Evolutionary conservation across 768 basidiomycete species (phyloP).

Genomic region (Cubamyces lactineus): DNA sequence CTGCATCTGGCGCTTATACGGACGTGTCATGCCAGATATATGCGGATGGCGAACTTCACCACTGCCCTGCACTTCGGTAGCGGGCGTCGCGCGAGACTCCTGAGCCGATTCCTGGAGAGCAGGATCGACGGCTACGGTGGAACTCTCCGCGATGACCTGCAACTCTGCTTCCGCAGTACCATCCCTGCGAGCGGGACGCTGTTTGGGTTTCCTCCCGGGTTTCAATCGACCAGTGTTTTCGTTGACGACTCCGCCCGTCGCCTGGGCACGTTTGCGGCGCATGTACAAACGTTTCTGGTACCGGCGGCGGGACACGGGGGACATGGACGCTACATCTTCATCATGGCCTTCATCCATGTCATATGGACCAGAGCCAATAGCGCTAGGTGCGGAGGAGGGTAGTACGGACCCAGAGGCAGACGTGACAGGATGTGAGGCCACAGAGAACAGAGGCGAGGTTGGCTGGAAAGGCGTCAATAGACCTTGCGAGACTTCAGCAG

Average conservation of each 20-base stretch:
- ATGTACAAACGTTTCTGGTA: slow-evolving; percentile 68
- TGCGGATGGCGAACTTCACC: slow-evolving; percentile 24
- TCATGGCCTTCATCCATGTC: slow-evolving; percentile 18
- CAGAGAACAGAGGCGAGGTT: background rate
- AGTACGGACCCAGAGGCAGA: background rate
- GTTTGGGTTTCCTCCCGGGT: slow-evolving; percentile 42
- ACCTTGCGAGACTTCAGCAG: background rate
- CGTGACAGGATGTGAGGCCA: background rate
- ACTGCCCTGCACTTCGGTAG: background rate
- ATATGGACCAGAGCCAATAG: background rate
- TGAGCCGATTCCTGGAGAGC: background rate
- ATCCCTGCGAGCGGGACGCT: background rate
- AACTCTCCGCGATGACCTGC: slow-evolving; percentile 4
- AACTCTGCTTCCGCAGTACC: background rate
- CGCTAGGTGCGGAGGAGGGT: background rate
- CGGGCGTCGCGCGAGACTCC: background rate
- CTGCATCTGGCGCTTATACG: slow-evolving; percentile 46
- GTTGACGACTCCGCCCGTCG: slow-evolving; percentile 40
- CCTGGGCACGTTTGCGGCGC: slow-evolving; percentile 67
- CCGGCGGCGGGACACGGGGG: slow-evolving; percentile 56
- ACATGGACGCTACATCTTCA: slow-evolving; percentile 34
- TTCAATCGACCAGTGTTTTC: slow-evolving; percentile 40
- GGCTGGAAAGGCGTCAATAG: background rate
- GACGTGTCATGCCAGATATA: slow-evolving; percentile 46
- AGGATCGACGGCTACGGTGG: background rate